Evolutionary conservation across 1,284 basidiomycete genomes (phyloP).

Genomic region (Malassezia vespertilionis): DNA sequence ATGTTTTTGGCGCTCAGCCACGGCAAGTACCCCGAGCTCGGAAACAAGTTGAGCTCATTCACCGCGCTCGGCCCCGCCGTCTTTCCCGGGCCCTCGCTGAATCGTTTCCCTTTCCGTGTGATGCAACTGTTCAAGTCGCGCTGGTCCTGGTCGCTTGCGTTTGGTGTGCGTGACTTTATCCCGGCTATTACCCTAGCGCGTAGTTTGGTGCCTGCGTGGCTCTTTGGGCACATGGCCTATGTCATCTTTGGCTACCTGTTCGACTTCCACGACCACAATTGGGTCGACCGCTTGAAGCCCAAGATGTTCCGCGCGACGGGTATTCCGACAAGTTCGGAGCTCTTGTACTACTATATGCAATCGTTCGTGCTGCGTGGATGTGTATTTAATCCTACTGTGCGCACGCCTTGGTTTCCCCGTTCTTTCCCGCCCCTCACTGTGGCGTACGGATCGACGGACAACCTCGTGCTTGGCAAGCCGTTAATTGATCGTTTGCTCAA

Average conservation of each 20-base stretch:
- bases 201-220: constrained; percentile 32
- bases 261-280: constrained; percentile 45
- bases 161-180: constrained; percentile 43
- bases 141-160: constrained; percentile 41
- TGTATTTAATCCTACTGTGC: constrained; percentile 42
- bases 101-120: constrained; percentile 42
- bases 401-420: constrained; percentile 40
- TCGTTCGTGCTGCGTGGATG: constrained; percentile 43
- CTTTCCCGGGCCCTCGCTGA: constrained; percentile 42
- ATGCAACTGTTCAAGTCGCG: constrained; percentile 37
- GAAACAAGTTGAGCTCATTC: constrained; percentile 38
- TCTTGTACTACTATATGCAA: constrained; percentile 47
- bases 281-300: constrained; percentile 41
- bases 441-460: constrained; percentile 42
- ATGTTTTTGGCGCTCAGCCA: constrained; percentile 45
- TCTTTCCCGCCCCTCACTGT: constrained; percentile 43
- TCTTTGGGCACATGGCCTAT: constrained; percentile 44
- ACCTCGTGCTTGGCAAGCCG: constrained; percentile 44
- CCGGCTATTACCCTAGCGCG: constrained; percentile 39
- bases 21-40: constrained; percentile 40
- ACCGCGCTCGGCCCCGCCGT: constrained; percentile 43
- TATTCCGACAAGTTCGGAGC: constrained; percentile 37
- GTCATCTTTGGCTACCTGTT: constrained; percentile 44
- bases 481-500: constrained; percentile 34
- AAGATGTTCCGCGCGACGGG: constrained; percentile 44